Evolutionary conservation across 2,329 filamentous ascomycete species (phyloP), one percentile per base, ranked within the genome.

Genomic region (Ophiobolus disseminans): DNA sequence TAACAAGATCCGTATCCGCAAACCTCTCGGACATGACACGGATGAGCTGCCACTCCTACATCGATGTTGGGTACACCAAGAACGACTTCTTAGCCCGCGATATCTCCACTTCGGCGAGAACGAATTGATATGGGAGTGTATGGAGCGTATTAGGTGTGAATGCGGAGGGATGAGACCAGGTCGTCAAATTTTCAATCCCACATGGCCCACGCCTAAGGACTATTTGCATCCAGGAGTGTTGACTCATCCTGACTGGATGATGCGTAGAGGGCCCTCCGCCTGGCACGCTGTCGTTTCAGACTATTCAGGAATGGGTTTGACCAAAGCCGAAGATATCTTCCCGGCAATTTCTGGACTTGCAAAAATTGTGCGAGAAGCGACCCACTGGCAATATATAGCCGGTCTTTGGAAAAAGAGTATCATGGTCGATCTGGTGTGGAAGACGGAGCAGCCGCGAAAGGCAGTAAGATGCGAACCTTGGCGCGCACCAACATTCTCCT

Each of bases 101-200:
- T 36, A 47, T 13, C 37, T 63, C 3, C 55, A 60, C 32, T 61
- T 57, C 20, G 40, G 26, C 5, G 8, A 36, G 2, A 13, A 43
- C 3, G 57, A 58, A 38, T 31, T 60, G 4, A 38, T 53, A 7
- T 60, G 50, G 50, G 54, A 60, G 26, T 60, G 52, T 13, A 48
- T 45, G 32, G 30, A 50, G 17, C 13, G 30, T n/a, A 4, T 39
- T 8, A 22, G 26, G 11, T 49, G 46, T 16, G 46, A 49, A 35
- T 49, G 46, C 22, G 22, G 23, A 8, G 10, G 14, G 9, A 20
- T 48, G 5, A 34, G 39, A 16, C 4, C 25, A 6, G 16, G 11
- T 13, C 20, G 14, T 3, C 8, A 7, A 44, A 38, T 8, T 26
- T 17, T 11, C 14, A 20, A 3, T 21, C 14, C 19, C 11, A 20